Percentiles rank a stretch among this genome's conserved stretches.
Evolutionary conservation across 2,329 filamentous ascomycete species (phyloP).

Genomic region (Phaeosphaeria sp.): DNA sequence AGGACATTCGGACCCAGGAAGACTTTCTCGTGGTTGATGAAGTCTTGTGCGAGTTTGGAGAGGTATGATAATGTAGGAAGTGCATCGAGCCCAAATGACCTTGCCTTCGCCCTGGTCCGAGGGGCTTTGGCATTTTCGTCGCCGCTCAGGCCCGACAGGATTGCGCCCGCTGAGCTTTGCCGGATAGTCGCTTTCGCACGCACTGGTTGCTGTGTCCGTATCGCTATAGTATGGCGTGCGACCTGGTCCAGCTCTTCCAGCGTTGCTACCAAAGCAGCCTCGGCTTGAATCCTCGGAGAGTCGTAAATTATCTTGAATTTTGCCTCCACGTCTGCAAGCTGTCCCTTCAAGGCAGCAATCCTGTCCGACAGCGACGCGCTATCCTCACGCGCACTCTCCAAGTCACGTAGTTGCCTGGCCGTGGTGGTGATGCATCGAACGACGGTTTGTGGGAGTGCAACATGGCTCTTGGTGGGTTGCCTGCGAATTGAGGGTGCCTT

Average conservation of each 20-base stretch:
- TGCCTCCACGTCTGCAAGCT: constrained; percentile 33
- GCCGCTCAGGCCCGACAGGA: constrained; percentile 37
- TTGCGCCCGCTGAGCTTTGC: constrained; percentile 43
- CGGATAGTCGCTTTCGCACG: constrained; percentile 28
- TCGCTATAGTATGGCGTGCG: constrained; percentile 34
- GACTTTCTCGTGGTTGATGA: constrained; percentile 76
- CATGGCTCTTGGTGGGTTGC: constrained; percentile 25
- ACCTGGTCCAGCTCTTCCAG: constrained; percentile 32
- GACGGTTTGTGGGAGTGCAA: constrained; percentile 18
- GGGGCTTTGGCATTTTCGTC: constrained; percentile 20
- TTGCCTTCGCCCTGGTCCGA: constrained; percentile 11
- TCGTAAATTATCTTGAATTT: constrained; percentile 33
- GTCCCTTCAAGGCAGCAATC: constrained; percentile 25
- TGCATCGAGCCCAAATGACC: constrained; percentile 22
- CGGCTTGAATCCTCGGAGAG: constrained; percentile 36
- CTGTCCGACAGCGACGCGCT: constrained; percentile 23
- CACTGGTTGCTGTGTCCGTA: constrained; percentile 33
- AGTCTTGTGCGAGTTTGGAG: constrained; percentile 66
- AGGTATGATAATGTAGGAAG: constrained; percentile 49
- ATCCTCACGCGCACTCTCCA: constrained; percentile 18
- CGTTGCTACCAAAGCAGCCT: constrained; percentile 24
- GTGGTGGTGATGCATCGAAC: constrained; percentile 30
- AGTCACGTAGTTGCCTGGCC: constrained; percentile 17
- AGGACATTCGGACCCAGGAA: constrained; percentile 80
- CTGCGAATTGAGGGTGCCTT: constrained; percentile 33